Evolutionary conservation across 176 grass and related monocot species (phyloP).

Genomic region (Cymbopogon citratus): DNA sequence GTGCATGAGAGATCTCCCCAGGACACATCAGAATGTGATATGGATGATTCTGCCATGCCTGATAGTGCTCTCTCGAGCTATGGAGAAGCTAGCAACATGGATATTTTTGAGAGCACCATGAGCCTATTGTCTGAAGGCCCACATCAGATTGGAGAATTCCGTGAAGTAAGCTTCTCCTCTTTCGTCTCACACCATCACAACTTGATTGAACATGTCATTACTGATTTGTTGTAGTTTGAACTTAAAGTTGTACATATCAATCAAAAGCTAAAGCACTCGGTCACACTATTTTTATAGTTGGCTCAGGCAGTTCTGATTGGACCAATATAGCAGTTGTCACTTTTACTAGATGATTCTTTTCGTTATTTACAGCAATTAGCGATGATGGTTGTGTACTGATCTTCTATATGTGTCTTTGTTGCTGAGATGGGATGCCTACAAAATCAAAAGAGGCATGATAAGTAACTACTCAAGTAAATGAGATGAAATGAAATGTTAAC

Average conservation of each 20-base stretch:
- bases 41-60: conserved; percentile 61
- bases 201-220: background rate
- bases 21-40: conserved; percentile 61
- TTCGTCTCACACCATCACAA: conserved; percentile 10
- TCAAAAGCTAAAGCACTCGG: background rate
- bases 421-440: background rate
- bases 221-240: conserved; percentile 13
- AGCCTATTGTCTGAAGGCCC: conserved; percentile 63
- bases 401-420: background rate
- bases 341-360: conserved; percentile 19
- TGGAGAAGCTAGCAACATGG: conserved; percentile 86
- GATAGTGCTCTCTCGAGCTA: conserved; percentile 77
- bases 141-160: conserved; percentile 60
- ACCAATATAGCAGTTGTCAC: background rate
- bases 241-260: background rate
- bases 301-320: background rate
- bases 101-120: conserved; percentile 68
- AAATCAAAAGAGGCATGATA: background rate
- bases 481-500: background rate
- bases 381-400: conserved; percentile 1
- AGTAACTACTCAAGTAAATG: background rate
- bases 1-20: conserved; percentile 28
- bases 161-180: conserved; percentile 46
- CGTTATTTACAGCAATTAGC: background rate
- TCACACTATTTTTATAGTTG: background rate